Base-by-base conservation (phyloP, 2,329 filamentous ascomycete genomes). In the Exophiala oligosperma region DNA sequence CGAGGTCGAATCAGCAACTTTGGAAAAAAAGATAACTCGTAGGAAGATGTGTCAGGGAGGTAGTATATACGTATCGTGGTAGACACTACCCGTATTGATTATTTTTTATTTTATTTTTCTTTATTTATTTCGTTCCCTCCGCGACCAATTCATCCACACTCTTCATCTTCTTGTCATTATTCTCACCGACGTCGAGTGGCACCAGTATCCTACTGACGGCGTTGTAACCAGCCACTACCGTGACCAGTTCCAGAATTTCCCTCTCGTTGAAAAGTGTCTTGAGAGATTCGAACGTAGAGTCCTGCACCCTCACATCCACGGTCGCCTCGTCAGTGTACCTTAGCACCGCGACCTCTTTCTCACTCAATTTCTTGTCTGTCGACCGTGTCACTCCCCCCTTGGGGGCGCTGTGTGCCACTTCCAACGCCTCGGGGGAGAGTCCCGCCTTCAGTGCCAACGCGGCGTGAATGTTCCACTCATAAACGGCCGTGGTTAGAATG, bases 261-360 rank as follows among this genome's bases (percentile, higher is more conserved):
- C 82, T 79, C 24, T 70, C 26, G 40, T 37, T 38, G 38, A 57
- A 57, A n/a, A 32, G 40, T 61, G 83, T 80, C 61, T 92, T 88
- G 49, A 94, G 65, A 63, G 73, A 73, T 8, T 70, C 82, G 76
- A 93, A 92, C 0, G 88, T 84, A 57, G 76, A 81, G 53, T 94
- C 87, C 43, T 76, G 72, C 2, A 96, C 90, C 57, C 79, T 75
- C 1, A 93, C 85, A 50, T 84, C 81, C 62, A 84, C 74, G 52
- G 91, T 96, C 89, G 94, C 93, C 72, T 90, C 89, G 73, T 95
- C 90, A 24, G 91, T 82, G 71, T 91, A 92, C 32, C 81, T 76
- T 44, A 94, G 71, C 47, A 90, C 86, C 0, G 84, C 86, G 77
- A 83, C 85, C 74, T 91, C 85, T 71, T 76, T 78, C 54, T 82